Base-by-base conservation (phyloP, 768 basidiomycete genomes). In the Boletus huronensis region DNA sequence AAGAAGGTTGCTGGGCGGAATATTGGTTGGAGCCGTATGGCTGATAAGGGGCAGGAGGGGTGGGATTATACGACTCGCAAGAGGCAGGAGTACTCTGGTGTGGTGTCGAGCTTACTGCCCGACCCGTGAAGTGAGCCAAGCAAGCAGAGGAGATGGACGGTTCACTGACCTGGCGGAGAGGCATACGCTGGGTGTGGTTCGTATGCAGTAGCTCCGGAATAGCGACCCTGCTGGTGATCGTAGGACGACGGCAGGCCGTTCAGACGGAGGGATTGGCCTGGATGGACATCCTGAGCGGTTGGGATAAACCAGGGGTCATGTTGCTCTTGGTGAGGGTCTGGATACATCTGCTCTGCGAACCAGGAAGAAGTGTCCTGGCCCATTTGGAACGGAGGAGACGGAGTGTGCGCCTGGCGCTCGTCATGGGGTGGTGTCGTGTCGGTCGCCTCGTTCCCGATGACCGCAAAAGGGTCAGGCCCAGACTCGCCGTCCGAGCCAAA, bases 401-500 rank as follows among this genome's bases (percentile, higher is more conserved):
- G 58, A 50, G 55, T 52, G 45, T 62, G 63, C 19, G 29, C 50
- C 35, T 58, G 59, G 61, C 62, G 50, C 43, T 70, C 65, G 48
- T 66, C 58, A 38, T 55, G 58, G 55, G 63, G 47, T 57, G 64
- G 60, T 54, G 66, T 64, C 56, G 73, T 68, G 65, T 69, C 63
- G 45, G 64, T 59, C 48, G 60, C 58, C 54, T 70, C 66, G 55
- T 74, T 70, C 43, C 82, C 84, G 57, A 85, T 76, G 51, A 77
- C 72, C 57, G 85, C 80, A 73, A 88, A 88, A 49, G 81, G 81
- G 72, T 88, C 86, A 31, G 79, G 75, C 17, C 73, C 74, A 48
- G 81, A 64, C 65, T 89, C 86, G 35, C 59, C 60, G 31, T 81
- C 81, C 49, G 80, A 72, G 57, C 83, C 87, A 76, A 93, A 93